These are phyloP conservation scores for Phytophthora palmivora DNA, from an alignment of 352 stramenopile species.

Conservation along the genomic window DNA sequence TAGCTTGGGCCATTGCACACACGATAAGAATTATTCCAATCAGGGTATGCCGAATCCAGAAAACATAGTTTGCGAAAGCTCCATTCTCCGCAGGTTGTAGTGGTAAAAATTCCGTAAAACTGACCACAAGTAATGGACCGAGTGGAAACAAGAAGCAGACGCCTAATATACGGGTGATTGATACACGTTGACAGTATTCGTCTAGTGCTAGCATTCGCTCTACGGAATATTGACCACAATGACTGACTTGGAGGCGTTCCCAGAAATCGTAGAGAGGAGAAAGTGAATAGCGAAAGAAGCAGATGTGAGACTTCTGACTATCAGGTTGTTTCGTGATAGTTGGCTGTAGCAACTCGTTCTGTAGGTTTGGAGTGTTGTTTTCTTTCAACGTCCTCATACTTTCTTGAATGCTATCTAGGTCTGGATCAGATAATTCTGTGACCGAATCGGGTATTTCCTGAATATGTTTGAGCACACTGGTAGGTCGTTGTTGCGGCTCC, in stretches of 20 bases:
- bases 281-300: conserved; percentile 13
- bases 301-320: neutral
- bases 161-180: conserved; percentile 3
- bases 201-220: conserved; percentile 34
- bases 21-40: conserved; percentile 16
- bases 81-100: conserved; percentile 17
- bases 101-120: conserved; percentile 20
- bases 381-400: neutral
- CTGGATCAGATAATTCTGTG: neutral
- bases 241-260: conserved; percentile 34
- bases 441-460: conserved; percentile 1
- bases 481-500: neutral
- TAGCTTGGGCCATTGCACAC: conserved; percentile 21
- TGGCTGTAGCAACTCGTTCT: no score
- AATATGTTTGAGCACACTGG: neutral
- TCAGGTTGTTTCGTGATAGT: conserved; percentile 2
- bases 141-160: conserved; percentile 31
- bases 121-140: conserved; percentile 12
- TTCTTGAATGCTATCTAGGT: neutral
- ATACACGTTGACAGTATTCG: conserved; percentile 32
- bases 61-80: conserved; percentile 14
- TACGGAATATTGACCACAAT: conserved; percentile 39
- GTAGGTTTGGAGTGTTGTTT: neutral
- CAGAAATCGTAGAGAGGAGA: conserved; percentile 22
- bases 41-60: conserved; percentile 35